Base-by-base conservation (phyloP, 192 early-diverging fungal genomes). In the Cetraspora pellucida region DNA sequence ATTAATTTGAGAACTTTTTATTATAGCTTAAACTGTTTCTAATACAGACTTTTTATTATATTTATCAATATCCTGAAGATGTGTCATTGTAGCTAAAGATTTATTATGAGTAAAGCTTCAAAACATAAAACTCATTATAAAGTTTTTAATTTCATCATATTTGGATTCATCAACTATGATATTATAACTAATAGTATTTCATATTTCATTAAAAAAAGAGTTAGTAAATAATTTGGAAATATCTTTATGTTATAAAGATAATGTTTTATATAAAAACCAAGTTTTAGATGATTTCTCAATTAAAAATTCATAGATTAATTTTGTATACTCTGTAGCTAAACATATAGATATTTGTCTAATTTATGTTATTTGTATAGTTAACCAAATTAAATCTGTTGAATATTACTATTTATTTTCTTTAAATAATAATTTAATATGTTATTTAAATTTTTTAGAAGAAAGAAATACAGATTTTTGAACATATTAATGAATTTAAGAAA, bases 371-470 rank as follows among this genome's bases (percentile, higher is more conserved):
- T 31, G 6, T 31, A 27, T 63, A 25, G 60, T 23, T 9, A 63
- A 4, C 23, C 60, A 63, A 63, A 63, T 63, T 63, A 23, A 23
- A 63, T 63, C 27, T 63, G 60, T 9, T 30, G 30, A 63, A 63
- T 27, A 63, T 9, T 25, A 13, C 5, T 63, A 23, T 27, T 63
- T 63, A 1, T 63, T 63, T 30, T 25, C 7, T 63, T 63, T 63
- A 63, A 63, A 63, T 57, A 17, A 57, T n/a, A 57, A 6, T 57
- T 57, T 57, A 57, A 57, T 19, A 57, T 57, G 19, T 0, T 57
- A 0, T 19, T 57, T 57, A 57, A 57, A 57, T 57, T 21, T 17
- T n/a, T 21, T 57, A 7, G 23, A n/a, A 57, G 13, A 57, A 57
- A 57, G 17, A 57, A 17, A n/a, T 57, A 0, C 23, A 57, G 54